A percentile compares a stretch with the other conserved stretches of the same genome.
Conservation (phyloP, 1,284 basidiomycete genomes). For the Austroboletus niveus region DNA sequence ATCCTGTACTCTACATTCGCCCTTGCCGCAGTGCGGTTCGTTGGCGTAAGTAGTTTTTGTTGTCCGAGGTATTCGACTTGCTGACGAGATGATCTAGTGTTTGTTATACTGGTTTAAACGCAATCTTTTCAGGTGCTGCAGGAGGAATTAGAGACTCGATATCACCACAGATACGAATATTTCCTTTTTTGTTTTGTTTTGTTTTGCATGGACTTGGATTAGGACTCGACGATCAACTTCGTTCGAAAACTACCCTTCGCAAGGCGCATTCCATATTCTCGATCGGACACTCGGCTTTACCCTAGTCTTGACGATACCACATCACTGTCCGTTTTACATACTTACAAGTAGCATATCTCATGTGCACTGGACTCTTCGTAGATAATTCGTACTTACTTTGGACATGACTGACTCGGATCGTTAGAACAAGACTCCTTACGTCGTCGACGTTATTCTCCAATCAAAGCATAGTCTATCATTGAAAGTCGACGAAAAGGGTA, state of each 20-base stretch:
- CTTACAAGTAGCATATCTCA: slow-evolving; percentile 10
- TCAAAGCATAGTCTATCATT: too few relatives aligned
- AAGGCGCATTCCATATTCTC: slow-evolving; percentile 9
- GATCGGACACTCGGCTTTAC: slow-evolving; percentile 26
- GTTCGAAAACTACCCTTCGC: slow-evolving; percentile 24
- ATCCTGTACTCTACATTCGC: slow-evolving; percentile 91
- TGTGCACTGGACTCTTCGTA: too few relatives aligned
- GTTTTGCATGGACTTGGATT: slow-evolving; percentile 27
- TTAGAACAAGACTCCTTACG: too few relatives aligned
- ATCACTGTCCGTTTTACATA: slow-evolving; percentile 3
- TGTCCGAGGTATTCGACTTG: neutral
- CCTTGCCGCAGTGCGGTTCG: slow-evolving; percentile 78
- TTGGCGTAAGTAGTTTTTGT: slow-evolving; percentile 59
- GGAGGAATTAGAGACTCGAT: slow-evolving; percentile 51
- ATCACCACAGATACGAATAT: slow-evolving; percentile 5
- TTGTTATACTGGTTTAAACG: slow-evolving; percentile 80
- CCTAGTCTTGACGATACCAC: slow-evolving; percentile 17
- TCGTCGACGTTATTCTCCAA: too few relatives aligned
- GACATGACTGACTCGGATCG: too few relatives aligned
- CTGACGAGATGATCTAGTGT: slow-evolving; percentile 49
- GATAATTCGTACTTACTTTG: too few relatives aligned
- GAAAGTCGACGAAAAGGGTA: too few relatives aligned
- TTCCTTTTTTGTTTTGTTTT: slow-evolving; percentile 1
- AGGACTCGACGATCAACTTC: slow-evolving; percentile 32
- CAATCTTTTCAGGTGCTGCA: slow-evolving; percentile 79